Evolutionary conservation across 176 grass and related monocot species (phyloP), one percentile per base, ranked within the genome.

Genomic region (Elymus sibiricus): DNA sequence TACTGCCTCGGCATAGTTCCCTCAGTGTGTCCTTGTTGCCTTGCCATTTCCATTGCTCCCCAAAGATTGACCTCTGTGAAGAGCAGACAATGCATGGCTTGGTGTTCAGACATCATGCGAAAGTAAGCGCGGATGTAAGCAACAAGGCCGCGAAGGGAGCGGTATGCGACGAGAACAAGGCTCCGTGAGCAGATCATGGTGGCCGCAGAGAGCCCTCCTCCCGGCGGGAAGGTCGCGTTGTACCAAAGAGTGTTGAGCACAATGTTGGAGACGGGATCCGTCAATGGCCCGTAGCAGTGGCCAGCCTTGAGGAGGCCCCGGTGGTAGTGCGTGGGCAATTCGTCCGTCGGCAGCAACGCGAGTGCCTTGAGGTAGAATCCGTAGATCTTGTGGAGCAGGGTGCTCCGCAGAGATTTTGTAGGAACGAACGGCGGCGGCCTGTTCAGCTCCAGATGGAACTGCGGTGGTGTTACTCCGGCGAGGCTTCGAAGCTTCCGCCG

Each of bases 31-130:
- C 71, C 79, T 11, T 88, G 63, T 22, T 19, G 5, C 14, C 39
- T 78, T 35, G 80, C 80, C 73, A 44, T 62, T 0, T 62, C n/a
- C 5, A 78, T 37, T 5, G 64, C 35, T 68, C 13, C 27, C 74
- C 64, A 34, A 13, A 88, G 35, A 11, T 70, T 3, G 14, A 28
- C 27, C 1, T 31, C 27, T 0, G 38, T 4, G 12, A 61, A 69
- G 27, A 83, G 35, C 72, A 88, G 63, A 13, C 7, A 88, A 10
- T 28, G 27, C 80, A 83, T 22, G 29, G 86, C 86, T 43, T 88
- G 47, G 27, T 47, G 10, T 1, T 35, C 64, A 26, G 80, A 78
- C 5, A 82, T 2, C 1, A 5, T 26, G 37, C 14, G 4, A 4
- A 87, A 75, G 15, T 15, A 64, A 39, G 11, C 2, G 10, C 68